Evolutionary conservation across 2,329 filamentous ascomycete species (phyloP), one percentile per base, ranked within the genome.

Genomic region (Nemania sp.): DNA sequence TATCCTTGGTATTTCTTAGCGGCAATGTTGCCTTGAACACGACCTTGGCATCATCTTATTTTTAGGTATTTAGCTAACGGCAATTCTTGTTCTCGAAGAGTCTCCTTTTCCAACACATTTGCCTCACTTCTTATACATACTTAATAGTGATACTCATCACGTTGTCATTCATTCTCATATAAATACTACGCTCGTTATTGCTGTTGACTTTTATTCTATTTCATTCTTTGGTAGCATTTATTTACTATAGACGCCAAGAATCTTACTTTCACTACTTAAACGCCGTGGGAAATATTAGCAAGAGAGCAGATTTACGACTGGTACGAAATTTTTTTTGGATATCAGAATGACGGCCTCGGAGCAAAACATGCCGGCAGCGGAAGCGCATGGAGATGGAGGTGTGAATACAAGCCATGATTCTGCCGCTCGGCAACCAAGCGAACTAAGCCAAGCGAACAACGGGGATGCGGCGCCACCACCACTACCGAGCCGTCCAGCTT

Each of bases 151-250:
- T 26, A 43, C 5, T 32, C 43, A 59, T 65, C 57, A 67, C 65
- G 58, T 68, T 61, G 70, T 74, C 73, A 32, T 55, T 74, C 72
- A 67, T 73, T 74, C 45, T 66, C 53, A 47, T 26, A 47, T 47
- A 43, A 26, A n/a, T 60, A 49, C 8, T 49, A 70, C 64, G 38
- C 62, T 68, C 67, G 62, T 51, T 70, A 68, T 67, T 67, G 59
- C 35, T 26, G 24, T 18, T 62, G 27, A 8, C n/a, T 22, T 49
- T 24, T 27, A 63, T 38, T 22, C 20, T 35, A 7, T 35, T 59
- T 32, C n/a, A 22, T 22, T 22, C 15, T 6, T 58, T 22, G 22
- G 43, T 55, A 18, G 18, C 54, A 10, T 11, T 4, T 47, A 10
- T 57, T 43, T 35, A 32, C 26, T 13, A 27, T 11, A 24, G 47